These are phyloP conservation scores for Senna siamea DNA, from an alignment of 306 rosid species.

Conservation along the genomic window DNA sequence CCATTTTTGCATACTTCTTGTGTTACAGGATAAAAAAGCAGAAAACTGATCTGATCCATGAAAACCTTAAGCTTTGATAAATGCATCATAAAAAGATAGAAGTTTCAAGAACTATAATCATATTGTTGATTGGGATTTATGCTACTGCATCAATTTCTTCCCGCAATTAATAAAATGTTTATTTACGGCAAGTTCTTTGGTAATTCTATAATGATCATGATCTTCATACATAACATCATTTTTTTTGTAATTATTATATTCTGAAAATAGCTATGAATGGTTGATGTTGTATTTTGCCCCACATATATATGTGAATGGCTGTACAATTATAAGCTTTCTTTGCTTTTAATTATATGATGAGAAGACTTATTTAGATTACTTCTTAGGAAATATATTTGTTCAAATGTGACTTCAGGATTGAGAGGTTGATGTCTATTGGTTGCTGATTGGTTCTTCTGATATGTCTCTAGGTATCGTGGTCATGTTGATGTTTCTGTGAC, in stretches of 20 bases:
- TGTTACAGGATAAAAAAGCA: neutral
- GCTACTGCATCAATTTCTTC: neutral
- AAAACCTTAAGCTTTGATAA: slow-evolving; percentile 8
- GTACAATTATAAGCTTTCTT: slow-evolving; percentile 8
- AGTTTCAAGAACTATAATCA: neutral
- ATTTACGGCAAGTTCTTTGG: neutral
- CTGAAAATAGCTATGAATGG: neutral
- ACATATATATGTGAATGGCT: neutral
- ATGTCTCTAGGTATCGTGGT: slow-evolving; percentile 74
- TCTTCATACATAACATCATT: neutral
- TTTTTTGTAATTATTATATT: neutral
- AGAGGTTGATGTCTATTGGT: slow-evolving; percentile 25
- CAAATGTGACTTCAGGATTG: slow-evolving; percentile 7
- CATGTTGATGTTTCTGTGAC: slow-evolving; percentile 90
- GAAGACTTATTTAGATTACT: slow-evolving; percentile 1
- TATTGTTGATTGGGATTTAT: neutral
- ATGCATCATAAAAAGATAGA: neutral
- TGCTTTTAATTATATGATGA: slow-evolving; percentile 14
- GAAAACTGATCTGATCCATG: slow-evolving; percentile 5
- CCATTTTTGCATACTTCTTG: neutral
- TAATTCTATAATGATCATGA: neutral
- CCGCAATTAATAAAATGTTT: neutral
- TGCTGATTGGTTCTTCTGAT: slow-evolving; percentile 49
- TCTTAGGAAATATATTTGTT: slow-evolving; percentile 16
- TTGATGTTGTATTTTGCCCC: neutral